Conservation (phyloP, 768 basidiomycete species). For the Neoboletus magnificus region DNA sequence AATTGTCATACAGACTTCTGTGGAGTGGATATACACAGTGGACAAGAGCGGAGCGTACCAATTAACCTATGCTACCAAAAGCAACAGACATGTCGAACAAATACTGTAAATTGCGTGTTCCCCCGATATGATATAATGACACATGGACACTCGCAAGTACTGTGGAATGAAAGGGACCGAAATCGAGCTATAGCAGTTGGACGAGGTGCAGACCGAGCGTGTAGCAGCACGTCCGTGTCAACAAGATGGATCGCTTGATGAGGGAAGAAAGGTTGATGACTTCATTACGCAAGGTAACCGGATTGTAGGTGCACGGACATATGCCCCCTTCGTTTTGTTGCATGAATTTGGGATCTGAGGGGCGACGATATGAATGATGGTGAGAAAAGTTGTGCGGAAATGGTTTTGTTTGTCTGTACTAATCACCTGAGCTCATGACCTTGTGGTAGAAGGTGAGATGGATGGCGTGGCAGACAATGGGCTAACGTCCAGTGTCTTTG, state of each 20-base stretch:
- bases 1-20: not conserved
- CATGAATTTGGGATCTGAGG: not conserved
- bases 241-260: not conserved
- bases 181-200: not conserved
- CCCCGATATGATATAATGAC: not conserved
- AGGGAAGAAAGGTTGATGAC: not conserved
- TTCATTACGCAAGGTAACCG: not conserved
- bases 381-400: not conserved
- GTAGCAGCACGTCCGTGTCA: not conserved
- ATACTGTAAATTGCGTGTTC: too few species aligned
- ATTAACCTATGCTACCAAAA: too few species aligned
- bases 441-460: slow-evolving; percentile 12
- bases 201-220: not conserved
- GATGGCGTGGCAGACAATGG: slow-evolving; percentile 9
- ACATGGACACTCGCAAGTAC: not conserved
- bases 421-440: slow-evolving; percentile 9
- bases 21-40: not conserved
- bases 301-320: not conserved
- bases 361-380: not conserved
- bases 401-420: not conserved
- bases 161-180: not conserved
- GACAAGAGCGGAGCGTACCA: not conserved
- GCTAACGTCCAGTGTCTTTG: slow-evolving; percentile 12
- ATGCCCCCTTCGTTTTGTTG: not conserved
- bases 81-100: too few species aligned